A percentile compares a stretch with the other conserved stretches of the same genome.
phyloP scores from a whole-genome alignment of 2,329 filamentous ascomycete species.

The Colletotrichum echinochloae region DNA sequence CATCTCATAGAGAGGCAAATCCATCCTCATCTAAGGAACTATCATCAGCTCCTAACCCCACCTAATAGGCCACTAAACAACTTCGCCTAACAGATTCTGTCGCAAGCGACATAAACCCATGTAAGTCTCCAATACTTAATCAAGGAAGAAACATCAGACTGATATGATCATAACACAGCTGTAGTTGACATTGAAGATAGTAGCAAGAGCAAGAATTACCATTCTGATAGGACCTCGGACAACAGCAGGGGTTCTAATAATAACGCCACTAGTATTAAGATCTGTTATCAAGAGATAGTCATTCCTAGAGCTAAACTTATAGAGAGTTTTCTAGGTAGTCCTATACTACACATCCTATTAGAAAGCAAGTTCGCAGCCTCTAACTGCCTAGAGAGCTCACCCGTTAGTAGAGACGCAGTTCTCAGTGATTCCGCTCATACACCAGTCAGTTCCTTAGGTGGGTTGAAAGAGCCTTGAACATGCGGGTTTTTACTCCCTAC shows the following conservation, averaged over 20 bases:
- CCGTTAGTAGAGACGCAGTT: neutral
- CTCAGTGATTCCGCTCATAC: neutral
- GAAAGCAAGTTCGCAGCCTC: neutral
- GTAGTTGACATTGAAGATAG: neutral
- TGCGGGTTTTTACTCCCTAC: constrained; percentile 4
- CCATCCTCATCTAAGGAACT: neutral
- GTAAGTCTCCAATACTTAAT: neutral
- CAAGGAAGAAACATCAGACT: neutral
- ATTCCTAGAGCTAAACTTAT: neutral
- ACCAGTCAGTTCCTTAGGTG: neutral
- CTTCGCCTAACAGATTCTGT: neutral
- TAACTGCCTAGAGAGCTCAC: neutral
- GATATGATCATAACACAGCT: neutral
- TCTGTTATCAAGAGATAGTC: neutral
- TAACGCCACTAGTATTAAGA: neutral
- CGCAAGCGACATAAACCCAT: neutral
- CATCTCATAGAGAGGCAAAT: neutral
- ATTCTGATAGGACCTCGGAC: neutral
- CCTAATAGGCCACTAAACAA: neutral
- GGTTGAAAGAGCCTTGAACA: constrained; percentile 3
- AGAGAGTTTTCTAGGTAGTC: neutral
- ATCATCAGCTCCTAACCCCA: neutral
- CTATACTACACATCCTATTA: neutral
- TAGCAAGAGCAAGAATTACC: neutral
- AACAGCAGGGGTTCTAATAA: neutral